Evolutionary conservation across 768 basidiomycete genomes (phyloP), one percentile per base, ranked within the genome.

Genomic region (Russula brevipes): DNA sequence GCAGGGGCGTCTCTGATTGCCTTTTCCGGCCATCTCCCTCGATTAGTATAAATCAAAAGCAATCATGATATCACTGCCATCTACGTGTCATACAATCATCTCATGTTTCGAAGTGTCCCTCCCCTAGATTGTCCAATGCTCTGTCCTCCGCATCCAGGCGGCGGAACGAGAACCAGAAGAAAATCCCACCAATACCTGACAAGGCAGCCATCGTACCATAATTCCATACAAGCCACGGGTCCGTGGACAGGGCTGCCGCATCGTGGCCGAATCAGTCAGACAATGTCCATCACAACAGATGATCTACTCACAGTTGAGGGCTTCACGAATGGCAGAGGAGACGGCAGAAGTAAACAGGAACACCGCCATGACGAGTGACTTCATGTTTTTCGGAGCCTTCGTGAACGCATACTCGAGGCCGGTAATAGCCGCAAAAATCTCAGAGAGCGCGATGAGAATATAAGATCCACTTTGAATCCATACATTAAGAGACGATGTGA

Each of bases 311-410:
- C 86, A 78, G 63, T 89, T 85, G 61, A 89, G 88, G 3, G 86
- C 87, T 72, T 89, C 88, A 52, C 83, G 82, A 49, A 90, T 63
- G 35, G 87, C 86, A 35, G 84, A 74, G 14, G 86, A 75, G 50
- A 90, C 47, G 2, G 88, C 85, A 19, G 72, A 78, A 71, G 73
- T 85, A 70, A 76, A 75, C 45, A 76, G 67, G 70, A 74, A 74
- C n/a, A 73, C 35, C 30, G 70, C 69, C 88, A 90, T 90, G 60
- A 94, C 89, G 61, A 94, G 82, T 50, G 89, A 91, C 33, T 85
- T 83, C 93, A 94, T 94, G 75, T 89, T 89, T 73, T 78, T 85
- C 14, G 92, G 92, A n/a, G 91, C 91, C 74, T 93, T 91, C 35
- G 87, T 89, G 76, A 87, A 93, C n/a, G 89, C 90, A 69, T 92